These are phyloP conservation scores for Polychytrium aggregatum DNA, from an alignment of 192 early-diverging fungal species.

Conservation along the genomic window DNA sequence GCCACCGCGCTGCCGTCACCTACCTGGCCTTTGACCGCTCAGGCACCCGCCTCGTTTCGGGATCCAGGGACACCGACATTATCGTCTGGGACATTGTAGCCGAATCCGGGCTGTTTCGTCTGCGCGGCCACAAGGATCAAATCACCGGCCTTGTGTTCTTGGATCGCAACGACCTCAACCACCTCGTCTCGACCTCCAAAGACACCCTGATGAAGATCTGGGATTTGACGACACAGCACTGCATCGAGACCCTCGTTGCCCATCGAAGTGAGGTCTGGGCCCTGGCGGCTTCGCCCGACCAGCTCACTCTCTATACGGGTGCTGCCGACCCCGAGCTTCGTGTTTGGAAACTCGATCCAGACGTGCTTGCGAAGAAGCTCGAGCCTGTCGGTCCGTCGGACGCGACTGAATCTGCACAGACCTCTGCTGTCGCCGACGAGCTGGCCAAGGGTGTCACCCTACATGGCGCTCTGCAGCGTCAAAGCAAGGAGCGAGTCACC, in stretches of 20 bases:
- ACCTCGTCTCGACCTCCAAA: conserved; percentile 83
- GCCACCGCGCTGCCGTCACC: conserved; percentile 79
- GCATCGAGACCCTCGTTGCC: conserved; percentile 84
- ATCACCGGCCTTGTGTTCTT: conserved; percentile 69
- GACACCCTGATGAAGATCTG: conserved; percentile 94
- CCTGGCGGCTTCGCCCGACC: conserved; percentile 49
- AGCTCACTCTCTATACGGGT: conserved; percentile 68
- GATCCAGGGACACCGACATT: conserved; percentile 85
- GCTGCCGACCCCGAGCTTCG: conserved; percentile 73
- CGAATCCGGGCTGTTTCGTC: conserved; percentile 74
- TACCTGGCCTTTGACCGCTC: conserved; percentile 68
- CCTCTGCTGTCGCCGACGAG: too few species aligned
- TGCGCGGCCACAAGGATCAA: conserved; percentile 94
- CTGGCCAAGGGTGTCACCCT: conserved; percentile 57
- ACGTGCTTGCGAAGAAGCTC: conserved; percentile 43
- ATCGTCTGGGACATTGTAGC: conserved; percentile 92
- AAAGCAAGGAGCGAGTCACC: conserved; percentile 68
- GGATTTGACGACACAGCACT: conserved; percentile 89
- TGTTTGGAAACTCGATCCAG: conserved; percentile 75
- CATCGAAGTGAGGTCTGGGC: conserved; percentile 95
- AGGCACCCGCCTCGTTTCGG: conserved; percentile 79
- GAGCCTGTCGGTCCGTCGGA: conserved; percentile 24
- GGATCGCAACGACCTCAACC: conserved; percentile 19
- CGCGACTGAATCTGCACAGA: conserved; percentile 15
- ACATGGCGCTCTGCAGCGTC: conserved; percentile 67